Conservation (phyloP, 2,329 filamentous ascomycete species). For the Aspergillus pseudoviridinutans region DNA sequence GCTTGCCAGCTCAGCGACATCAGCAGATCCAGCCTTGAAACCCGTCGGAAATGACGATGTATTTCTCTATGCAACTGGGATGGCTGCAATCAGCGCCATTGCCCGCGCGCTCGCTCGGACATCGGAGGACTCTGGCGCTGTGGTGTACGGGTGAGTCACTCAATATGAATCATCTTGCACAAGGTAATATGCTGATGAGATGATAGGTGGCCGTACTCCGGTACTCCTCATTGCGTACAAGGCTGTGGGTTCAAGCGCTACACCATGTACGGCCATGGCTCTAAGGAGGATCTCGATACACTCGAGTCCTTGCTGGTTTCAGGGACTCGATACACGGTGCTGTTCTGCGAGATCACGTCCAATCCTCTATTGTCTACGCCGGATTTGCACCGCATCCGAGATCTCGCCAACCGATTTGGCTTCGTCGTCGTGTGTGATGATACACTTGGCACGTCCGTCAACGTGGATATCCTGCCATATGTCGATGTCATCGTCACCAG, state of each 20-base stretch:
- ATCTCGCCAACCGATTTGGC: conserved; percentile 3
- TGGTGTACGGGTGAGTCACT: no score
- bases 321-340: conserved; percentile 1
- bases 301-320: conserved; percentile 2
- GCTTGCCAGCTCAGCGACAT: no score
- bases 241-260: background rate
- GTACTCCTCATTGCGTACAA: background rate
- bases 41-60: no score
- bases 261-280: conserved; percentile 7
- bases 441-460: conserved; percentile 10
- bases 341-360: conserved; percentile 9
- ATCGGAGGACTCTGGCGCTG: no score
- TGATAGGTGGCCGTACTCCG: conserved; percentile 4
- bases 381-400: conserved; percentile 8
- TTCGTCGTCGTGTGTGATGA: conserved; percentile 14
- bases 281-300: conserved; percentile 4
- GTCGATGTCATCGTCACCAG: conserved; percentile 12
- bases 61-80: no score
- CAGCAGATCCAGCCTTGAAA: no score
- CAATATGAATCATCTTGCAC: no score
- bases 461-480: conserved; percentile 10
- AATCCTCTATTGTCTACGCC: conserved; percentile 11
- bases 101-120: no score
- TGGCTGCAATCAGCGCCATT: no score
- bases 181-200: no score